Percentiles rank a stretch among this genome's conserved stretches.
These are phyloP conservation scores for Fusarium liriodendri DNA, from an alignment of 2,329 filamentous ascomycete species.

Conservation along the genomic window DNA sequence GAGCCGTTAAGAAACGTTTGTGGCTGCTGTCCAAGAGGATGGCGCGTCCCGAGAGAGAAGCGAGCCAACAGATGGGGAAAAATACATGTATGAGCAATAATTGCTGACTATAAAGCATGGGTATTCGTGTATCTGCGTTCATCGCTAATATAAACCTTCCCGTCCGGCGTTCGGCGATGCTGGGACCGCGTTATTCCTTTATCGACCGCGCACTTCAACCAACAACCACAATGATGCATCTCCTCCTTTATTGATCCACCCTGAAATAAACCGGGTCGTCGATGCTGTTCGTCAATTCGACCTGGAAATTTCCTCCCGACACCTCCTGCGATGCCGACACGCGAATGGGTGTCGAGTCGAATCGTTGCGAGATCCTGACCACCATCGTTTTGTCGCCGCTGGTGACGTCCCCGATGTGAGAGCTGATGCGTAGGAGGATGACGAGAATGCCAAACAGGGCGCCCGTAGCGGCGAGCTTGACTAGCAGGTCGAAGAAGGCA, in stretches of 20 bases:
- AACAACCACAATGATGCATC: not conserved
- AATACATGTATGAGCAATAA: not conserved
- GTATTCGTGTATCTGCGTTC: not conserved
- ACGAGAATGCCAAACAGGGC: conserved; percentile 34
- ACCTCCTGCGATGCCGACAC: not conserved
- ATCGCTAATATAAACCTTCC: not conserved
- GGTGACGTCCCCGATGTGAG: conserved; percentile 3
- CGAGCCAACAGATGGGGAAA: not conserved
- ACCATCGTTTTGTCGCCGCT: not conserved
- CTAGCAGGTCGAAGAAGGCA: conserved; percentile 28
- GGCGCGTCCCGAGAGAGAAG: not conserved
- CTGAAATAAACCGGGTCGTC: conserved; percentile 17
- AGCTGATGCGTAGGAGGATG: conserved; percentile 21
- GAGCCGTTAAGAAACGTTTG: not conserved
- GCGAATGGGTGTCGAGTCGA: not conserved
- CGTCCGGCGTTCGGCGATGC: not conserved
- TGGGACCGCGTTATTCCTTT: not conserved
- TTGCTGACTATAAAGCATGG: not conserved
- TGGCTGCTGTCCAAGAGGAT: not conserved
- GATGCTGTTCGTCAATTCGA: conserved; percentile 11
- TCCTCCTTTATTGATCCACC: conserved; percentile 4
- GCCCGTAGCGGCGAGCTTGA: conserved; percentile 28
- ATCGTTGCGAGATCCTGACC: not conserved
- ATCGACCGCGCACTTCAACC: not conserved
- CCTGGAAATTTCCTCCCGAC: not conserved